These are phyloP conservation scores for Cladosporium oxysporum DNA, from an alignment of 2,329 filamentous ascomycete genomes.

Conservation along the genomic window DNA sequence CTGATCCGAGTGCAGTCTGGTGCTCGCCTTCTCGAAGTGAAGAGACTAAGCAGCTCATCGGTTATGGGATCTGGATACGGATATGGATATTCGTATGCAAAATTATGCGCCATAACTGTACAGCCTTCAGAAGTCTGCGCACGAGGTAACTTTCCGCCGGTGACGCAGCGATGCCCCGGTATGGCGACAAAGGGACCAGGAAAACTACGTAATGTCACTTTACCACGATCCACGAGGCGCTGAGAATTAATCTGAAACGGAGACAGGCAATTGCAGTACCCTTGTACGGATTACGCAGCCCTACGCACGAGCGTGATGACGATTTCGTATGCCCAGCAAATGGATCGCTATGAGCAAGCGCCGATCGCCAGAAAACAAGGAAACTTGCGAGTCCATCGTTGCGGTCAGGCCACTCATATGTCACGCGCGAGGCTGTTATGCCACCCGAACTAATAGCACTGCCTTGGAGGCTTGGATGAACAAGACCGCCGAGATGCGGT, in stretches of 20 bases:
- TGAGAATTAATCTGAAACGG: background rate
- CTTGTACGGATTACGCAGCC: conserved; percentile 7
- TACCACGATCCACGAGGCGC: background rate
- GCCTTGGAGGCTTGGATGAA: background rate
- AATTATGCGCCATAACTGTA: background rate
- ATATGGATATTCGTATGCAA: background rate
- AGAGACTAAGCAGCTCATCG: background rate
- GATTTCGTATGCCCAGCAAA: conserved; percentile 1
- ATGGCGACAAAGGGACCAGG: background rate
- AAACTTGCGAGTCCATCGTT: background rate
- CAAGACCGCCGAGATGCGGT: background rate
- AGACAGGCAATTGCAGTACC: background rate
- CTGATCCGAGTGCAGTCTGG: background rate
- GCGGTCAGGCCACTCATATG: conserved; percentile 5
- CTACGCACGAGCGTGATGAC: background rate
- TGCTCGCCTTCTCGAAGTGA: background rate
- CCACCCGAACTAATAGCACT: background rate
- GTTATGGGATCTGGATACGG: background rate
- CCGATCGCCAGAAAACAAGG: conserved; percentile 6
- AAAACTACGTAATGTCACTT: background rate
- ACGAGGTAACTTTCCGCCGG: background rate
- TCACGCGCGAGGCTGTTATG: background rate
- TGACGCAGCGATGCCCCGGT: background rate
- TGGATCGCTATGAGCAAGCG: conserved; percentile 3
- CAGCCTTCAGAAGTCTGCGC: background rate